Evolutionary conservation across 148 eudicot genomes (phyloP), one percentile per base, ranked within the genome.

Genomic region (Simmondsia chinensis): DNA sequence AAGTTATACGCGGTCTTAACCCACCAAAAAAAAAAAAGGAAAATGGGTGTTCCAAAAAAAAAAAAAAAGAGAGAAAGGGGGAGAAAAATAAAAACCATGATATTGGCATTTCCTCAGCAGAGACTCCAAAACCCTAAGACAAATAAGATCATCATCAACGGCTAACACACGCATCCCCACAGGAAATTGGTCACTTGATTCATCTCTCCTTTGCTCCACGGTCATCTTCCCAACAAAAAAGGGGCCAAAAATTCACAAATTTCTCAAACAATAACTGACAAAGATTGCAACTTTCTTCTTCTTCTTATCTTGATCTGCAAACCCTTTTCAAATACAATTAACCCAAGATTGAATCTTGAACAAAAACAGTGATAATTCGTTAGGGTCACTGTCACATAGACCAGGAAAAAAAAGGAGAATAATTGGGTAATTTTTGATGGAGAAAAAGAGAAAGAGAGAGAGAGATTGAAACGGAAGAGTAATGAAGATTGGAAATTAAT

Each of bases 151-250:
- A 53, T 77, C 84, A 37, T 77, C 84, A 12, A 77, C 84, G 8
- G 84, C 84, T 16, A 77, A 54, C 14, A 77, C 84, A 23, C 80
- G 51, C 84, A 77, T 73, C 3, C 84, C 84, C 41, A 73, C 63
- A 14, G 84, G 84, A 60, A 77, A 77, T 36, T 63, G 54, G 20
- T 69, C 71, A 19, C 11, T 45, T 4, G 54, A 7, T 37, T 63
- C 58, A 43, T 51, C 61, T 22, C 20, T 60, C 4, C 44, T 52
- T 20, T 54, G 45, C 41, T 65, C 80, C 0, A 64, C 52, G 7
- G 57, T 65, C 80, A 74, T 74, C 50, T 41, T 68, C 16, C 4
- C 30, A 33, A 20, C 39, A 26, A 23, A 21, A 2, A 33, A 42
- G 27, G 32, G 20, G 34, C 30, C n/a, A 25, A 4, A 30, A 54